Base-by-base conservation (phyloP, 2,329 filamentous ascomycete genomes). In the Colletotrichum magnum region DNA sequence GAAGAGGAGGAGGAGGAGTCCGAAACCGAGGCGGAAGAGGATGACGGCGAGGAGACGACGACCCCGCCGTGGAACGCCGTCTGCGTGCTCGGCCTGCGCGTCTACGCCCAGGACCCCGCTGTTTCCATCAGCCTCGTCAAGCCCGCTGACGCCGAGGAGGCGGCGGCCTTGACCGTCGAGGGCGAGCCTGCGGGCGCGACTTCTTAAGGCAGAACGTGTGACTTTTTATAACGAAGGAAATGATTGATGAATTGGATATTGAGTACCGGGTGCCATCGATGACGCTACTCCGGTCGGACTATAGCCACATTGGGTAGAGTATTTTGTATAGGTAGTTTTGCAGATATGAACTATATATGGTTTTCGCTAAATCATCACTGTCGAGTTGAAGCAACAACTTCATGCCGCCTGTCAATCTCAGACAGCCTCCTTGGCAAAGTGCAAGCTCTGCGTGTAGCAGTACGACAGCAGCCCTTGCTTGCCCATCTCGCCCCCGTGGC, bases 11-110 rank as follows among this genome's bases (percentile, higher is more conserved):
- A 69, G 1, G 45, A 51, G 1, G 59, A 51, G 12, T 70, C 63
- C 0, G 64, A 71, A 5, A 13, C 48, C n/a, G 68, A 64, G 50
- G 45, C 60, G 6, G 15, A 10, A 4, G 48, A 43, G 3, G 71
- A 73, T 10, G 70, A 72, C 1, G 71, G 73, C 18, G 65, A 72
- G 5, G 68, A 64, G 6, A 56, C 41, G 6, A 41, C 68, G 3
- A 72, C 73, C 6, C 69, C 75, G 10, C 78, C 78, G 1, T 83
- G 81, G 81, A 83, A 83, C 48, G 79, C 81, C n/a, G 80, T 83
- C 26, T 82, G 79, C 58, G 81, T 83, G 10, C 72, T 82, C 47
- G 80, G 80, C 9, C 74, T 83, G 13, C 73, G 80, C 7, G 80
- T 82, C 10, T 83, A 83, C 63, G 76, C 81, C 9, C 75, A 75